Conservation (phyloP, 2,329 filamentous ascomycete genomes). For the Pseudonectria buxi region DNA sequence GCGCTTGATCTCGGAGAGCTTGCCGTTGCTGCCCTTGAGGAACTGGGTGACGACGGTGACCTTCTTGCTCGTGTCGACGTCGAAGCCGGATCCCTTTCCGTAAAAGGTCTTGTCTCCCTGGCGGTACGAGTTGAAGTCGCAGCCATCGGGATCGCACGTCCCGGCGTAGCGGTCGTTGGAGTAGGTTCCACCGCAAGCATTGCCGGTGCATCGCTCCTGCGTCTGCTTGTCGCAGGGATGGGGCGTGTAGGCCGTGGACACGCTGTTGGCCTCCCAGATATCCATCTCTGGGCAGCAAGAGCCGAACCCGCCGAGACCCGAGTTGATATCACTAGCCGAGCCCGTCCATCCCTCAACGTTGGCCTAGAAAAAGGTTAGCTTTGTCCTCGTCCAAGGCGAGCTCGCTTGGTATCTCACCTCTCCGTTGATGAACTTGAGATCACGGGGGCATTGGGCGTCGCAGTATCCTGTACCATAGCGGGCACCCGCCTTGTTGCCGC, state of each 20-base stretch:
- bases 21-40: conserved; percentile 39
- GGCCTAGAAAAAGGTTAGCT: conserved; percentile 31
- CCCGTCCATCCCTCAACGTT: conserved; percentile 47
- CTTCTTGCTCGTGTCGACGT: conserved; percentile 51
- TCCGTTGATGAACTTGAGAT: conserved; percentile 53
- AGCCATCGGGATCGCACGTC: conserved; percentile 61
- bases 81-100: conserved; percentile 46
- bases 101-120: conserved; percentile 58
- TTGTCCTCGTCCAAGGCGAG: conserved; percentile 21
- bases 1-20: conserved; percentile 54
- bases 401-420: conserved; percentile 24
- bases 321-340: conserved; percentile 47
- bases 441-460: conserved; percentile 46
- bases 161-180: conserved; percentile 50
- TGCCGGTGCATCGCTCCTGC: conserved; percentile 43
- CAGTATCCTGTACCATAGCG: conserved; percentile 54
- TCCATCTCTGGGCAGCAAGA: conserved; percentile 60
- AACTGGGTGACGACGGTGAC: conserved; percentile 65
- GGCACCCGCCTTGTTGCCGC: conserved; percentile 45
- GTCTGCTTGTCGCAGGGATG: conserved; percentile 52
- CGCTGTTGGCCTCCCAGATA: conserved; percentile 58
- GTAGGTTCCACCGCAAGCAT: conserved; percentile 48
- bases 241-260: conserved; percentile 58
- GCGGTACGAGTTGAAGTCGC: conserved; percentile 65
- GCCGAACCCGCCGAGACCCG: conserved; percentile 45